Base-by-base conservation (phyloP, 1,139 yeast species). In the Magnusiomyces fungicola region DNA sequence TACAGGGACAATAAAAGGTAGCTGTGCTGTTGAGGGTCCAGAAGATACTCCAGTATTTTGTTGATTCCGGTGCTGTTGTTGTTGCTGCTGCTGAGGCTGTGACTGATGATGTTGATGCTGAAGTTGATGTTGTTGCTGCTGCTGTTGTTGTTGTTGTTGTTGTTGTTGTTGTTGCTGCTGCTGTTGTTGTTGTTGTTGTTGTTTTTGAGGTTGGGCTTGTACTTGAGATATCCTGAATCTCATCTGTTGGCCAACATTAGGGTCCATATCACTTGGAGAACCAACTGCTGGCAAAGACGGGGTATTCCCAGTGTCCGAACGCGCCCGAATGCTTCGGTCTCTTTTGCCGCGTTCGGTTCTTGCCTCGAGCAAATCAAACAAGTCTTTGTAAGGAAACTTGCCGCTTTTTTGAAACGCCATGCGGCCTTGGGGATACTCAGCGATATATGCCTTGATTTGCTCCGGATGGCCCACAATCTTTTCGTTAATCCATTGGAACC, bases 391-490 rank as follows among this genome's bases (percentile, higher is more conserved):
- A 7, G 16, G 38, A 18, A 34, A 34, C 38, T 34, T 34, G 16
- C 38, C 38, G 14, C 38, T 34, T 18, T 34, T 34, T 18, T 21
- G 38, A 18, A 34, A 34, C 23, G 38, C 38, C 38, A 34, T 34
- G 10, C 38, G 4, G 5, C 38, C 38, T 18, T 34, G 38, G 7
- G 38, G 38, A 18, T 34, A 18, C n/a, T 34, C 38, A 3, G 16
- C 23, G 10, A 34, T 18, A 34, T 34, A 34, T 23, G 23, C 38
- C 38, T 19, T 34, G 23, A 34, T 34, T 19, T 18, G 38, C 9
- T 34, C 38, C n/a, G 38, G 9, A 19, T 12, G 16, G 4, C 38
- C 38, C 5, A 34, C 38, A 21, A 34, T 23, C 9, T 23, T 7
- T 18, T 34, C 38, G 5, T 34, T 23, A 18, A 34, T 34, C 38